Percentiles rank a stretch among this genome's conserved stretches.
phyloP scores from a whole-genome alignment of 768 basidiomycete species.

The Kondoa subrosea region DNA sequence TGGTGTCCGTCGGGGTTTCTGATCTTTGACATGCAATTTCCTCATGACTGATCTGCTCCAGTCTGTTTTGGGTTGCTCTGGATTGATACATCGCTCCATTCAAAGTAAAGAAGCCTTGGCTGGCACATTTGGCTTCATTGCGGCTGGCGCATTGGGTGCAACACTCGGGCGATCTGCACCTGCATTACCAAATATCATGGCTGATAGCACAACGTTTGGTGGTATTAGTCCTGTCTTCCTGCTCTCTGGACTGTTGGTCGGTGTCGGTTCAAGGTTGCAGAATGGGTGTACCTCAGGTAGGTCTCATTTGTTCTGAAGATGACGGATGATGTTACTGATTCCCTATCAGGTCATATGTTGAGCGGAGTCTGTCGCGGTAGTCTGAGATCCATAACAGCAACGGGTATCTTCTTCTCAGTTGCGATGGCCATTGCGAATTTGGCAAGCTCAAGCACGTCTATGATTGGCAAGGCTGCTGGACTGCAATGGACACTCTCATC shows the following conservation, averaged over 20 bases:
- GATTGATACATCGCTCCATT: not conserved
- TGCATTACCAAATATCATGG: not conserved
- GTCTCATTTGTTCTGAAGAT: not conserved
- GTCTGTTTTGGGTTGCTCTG: conserved; percentile 2
- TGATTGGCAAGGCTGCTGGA: too few relatives aligned
- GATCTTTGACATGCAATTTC: too few relatives aligned
- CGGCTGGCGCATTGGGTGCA: not conserved
- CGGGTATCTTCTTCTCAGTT: not conserved
- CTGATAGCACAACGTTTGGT: not conserved
- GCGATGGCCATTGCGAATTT: not conserved
- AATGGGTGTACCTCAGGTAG: not conserved
- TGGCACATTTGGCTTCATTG: not conserved
- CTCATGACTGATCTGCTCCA: too few relatives aligned
- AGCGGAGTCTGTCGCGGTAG: not conserved
- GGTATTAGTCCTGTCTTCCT: not conserved
- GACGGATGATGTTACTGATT: not conserved
- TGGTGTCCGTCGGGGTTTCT: too few relatives aligned
- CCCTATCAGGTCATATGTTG: not conserved
- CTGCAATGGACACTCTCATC: not conserved
- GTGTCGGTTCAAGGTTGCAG: not conserved
- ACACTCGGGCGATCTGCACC: not conserved
- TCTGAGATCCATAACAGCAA: not conserved
- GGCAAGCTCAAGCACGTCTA: not conserved
- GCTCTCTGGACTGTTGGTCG: conserved; percentile 1
- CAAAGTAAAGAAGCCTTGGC: not conserved